Base-by-base conservation (phyloP, 2,329 filamentous ascomycete species). In the Stagonosporopsis vannaccii region DNA sequence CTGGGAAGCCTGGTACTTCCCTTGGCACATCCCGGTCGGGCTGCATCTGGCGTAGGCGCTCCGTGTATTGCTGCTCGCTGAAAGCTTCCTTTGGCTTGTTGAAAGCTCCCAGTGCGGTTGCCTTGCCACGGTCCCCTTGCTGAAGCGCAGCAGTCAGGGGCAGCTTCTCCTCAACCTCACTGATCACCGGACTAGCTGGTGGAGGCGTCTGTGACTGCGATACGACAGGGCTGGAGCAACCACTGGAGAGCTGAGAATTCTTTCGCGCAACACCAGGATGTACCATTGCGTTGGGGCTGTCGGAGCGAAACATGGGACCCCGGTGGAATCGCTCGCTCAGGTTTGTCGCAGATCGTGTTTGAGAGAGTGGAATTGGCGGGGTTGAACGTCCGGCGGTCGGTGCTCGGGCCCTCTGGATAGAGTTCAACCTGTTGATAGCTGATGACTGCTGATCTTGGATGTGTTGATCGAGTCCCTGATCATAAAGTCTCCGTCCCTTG, bases 1-100 rank as follows among this genome's bases (percentile, higher is more conserved):
- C 53, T 30, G 53, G 47, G 20, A 56, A 56, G 8, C 53, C 53
- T 26, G 53, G 51, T 17, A 61, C 40, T 25, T 65, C 88, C 25
- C 88, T 85, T 3, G 46, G 26, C 0, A 85, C 86, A 52, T 89
- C 88, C 23, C 89, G 85, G 25, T 88, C 90, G 67, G 90, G 85
- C 61, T 94, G 90, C 73, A 97, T 85, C 72, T 92, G 90, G 43
- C 90, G 79, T 69, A 96, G 90, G 40, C 92, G 86, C 70, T 96
- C 89, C 5, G 90, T 85, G 68, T 91, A 97, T 68, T 91, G 90
- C 19, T 89, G 86, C 69, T 97, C 93, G 67, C 96, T 91, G 65
- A 95, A 97, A 7, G 87, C 85, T 46, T 89, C 85, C 2, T 80
- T 78, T 1, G 92, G 90, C 70, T 92, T 92, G 62, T 89, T 89